Evolutionary conservation across 2,329 filamentous ascomycete species (phyloP).

Genomic region (Aureobasidium sp.): DNA sequence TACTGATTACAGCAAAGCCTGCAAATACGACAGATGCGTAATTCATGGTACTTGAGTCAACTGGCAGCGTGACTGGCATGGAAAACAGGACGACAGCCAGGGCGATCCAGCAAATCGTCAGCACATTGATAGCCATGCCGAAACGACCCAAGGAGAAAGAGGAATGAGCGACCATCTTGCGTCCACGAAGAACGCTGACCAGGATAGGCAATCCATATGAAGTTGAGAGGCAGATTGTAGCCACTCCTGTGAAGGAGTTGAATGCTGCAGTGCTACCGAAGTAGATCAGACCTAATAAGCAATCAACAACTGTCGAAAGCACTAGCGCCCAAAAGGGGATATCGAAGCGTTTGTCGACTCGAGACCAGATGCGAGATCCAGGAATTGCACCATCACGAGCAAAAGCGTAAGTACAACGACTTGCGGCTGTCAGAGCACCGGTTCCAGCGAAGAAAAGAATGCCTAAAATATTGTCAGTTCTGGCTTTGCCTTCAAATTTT

Average conservation of each 20-base stretch:
- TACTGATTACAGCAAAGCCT: conserved; percentile 28
- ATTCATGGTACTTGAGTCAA: conserved; percentile 35
- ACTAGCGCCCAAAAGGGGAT: conserved; percentile 65
- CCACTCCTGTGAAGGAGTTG: conserved; percentile 72
- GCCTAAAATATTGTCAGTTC: conserved; percentile 50
- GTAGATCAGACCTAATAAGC: conserved; percentile 68
- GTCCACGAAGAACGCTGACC: conserved; percentile 59
- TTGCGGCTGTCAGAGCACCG: conserved; percentile 66
- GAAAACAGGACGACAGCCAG: conserved; percentile 68
- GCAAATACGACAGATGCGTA: conserved; percentile 29
- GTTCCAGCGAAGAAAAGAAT: conserved; percentile 72
- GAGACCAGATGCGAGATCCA: conserved; percentile 32
- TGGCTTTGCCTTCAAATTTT: too few relatives aligned
- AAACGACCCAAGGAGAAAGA: conserved; percentile 63
- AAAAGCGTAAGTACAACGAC: conserved; percentile 65
- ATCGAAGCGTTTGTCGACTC: conserved; percentile 49
- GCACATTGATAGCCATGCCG: conserved; percentile 60
- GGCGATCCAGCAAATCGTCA: conserved; percentile 63
- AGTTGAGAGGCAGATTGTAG: conserved; percentile 68
- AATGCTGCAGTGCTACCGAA: conserved; percentile 72
- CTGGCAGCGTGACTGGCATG: conserved; percentile 52
- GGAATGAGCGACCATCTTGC: conserved; percentile 59
- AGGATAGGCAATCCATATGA: conserved; percentile 72
- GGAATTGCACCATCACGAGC: conserved; percentile 66
- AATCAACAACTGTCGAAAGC: conserved; percentile 62